A percentile compares a stretch with the other conserved stretches of the same genome.
Evolutionary conservation across 2,329 filamentous ascomycete species (phyloP).

Genomic region (Arthroderma uncinatum): DNA sequence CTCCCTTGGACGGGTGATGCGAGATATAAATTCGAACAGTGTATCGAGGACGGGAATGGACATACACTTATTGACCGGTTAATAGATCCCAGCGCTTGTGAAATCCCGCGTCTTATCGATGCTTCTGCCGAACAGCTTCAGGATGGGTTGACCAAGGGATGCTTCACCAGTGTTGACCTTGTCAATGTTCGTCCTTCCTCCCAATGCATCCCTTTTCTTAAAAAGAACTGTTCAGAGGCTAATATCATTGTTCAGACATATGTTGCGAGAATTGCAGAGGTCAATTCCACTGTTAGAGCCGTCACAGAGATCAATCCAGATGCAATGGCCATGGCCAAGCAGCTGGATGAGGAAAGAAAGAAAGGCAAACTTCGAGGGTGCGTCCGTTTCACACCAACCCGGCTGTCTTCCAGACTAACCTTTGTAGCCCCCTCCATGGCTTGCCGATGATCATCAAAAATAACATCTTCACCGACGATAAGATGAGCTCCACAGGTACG

Average conservation of each 20-base stretch:
- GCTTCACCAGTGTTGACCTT: constrained; percentile 49
- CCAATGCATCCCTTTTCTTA: neutral
- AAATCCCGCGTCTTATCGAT: constrained; percentile 33
- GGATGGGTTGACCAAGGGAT: constrained; percentile 37
- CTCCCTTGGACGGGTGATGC: neutral
- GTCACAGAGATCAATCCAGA: constrained; percentile 55
- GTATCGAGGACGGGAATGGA: too few species aligned
- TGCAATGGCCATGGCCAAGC: constrained; percentile 45
- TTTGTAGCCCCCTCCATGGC: constrained; percentile 51
- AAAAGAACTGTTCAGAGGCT: too few species aligned
- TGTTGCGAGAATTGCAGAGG: constrained; percentile 40
- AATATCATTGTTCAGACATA: too few species aligned
- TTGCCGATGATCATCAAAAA: constrained; percentile 62
- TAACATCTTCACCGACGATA: constrained; percentile 53
- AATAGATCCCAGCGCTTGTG: neutral
- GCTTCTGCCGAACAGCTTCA: constrained; percentile 43
- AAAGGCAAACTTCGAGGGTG: constrained; percentile 35
- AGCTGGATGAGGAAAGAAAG: constrained; percentile 47
- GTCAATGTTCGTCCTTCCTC: constrained; percentile 29
- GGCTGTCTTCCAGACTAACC: neutral
- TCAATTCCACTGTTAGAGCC: constrained; percentile 42
- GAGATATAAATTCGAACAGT: neutral
- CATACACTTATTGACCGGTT: neutral
- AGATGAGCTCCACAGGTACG: constrained; percentile 50
- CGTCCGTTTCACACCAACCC: neutral